Evolutionary conservation across 176 grass and related monocot species (phyloP).

Genomic region (Carex myosuroides): DNA sequence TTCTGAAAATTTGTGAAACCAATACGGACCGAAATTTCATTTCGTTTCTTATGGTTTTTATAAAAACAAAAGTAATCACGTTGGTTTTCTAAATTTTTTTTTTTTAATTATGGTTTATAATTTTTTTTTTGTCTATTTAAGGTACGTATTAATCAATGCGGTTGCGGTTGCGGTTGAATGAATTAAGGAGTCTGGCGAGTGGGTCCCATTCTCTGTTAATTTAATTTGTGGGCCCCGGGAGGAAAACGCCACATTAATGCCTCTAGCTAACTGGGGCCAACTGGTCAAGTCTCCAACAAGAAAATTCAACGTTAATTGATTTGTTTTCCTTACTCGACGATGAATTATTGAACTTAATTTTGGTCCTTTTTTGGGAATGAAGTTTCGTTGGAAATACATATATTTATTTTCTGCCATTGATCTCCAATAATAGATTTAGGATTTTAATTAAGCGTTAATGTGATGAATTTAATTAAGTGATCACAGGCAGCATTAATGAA

Average conservation of each 20-base stretch:
- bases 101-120: no score
- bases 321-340: not conserved
- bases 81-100: no score
- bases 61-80: no score
- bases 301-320: not conserved
- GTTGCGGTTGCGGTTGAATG: not conserved
- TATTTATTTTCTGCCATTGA: no score
- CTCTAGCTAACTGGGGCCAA: slow-evolving; percentile 3
- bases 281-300: not conserved
- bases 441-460: no score
- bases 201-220: not conserved
- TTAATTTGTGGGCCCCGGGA: not conserved
- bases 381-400: no score
- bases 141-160: not conserved
- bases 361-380: not conserved
- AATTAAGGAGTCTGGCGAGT: not conserved
- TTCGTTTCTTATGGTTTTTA: no score
- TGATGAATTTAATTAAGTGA: no score
- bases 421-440: no score
- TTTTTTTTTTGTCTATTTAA: not conserved
- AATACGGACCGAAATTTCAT: no score
- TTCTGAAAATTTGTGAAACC: no score
- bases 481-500: no score
- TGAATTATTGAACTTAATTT: not conserved
- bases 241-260: slow-evolving; percentile 16